Evolutionary conservation across 805 yeast species (phyloP), one percentile per base, ranked within the genome.

Genomic region (Starmera quercuum): DNA sequence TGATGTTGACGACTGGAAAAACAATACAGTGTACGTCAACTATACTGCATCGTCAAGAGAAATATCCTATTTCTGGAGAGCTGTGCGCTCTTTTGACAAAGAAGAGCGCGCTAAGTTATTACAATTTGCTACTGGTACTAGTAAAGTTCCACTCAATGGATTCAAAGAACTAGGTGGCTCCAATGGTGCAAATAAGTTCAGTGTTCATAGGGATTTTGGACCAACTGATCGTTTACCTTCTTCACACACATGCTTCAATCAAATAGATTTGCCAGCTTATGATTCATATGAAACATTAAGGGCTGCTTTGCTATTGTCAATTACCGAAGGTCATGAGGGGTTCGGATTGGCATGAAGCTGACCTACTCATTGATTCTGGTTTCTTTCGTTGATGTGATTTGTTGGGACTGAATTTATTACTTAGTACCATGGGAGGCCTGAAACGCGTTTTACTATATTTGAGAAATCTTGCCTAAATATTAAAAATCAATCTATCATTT

Each of bases 61-160:
- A 53, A 79, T 92, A 36, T 87, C 82, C 51, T 90, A 97, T 84
- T 92, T 92, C 61, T 92, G 99, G 99, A 70, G 97, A 53, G 95
- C 97, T 1, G 96, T 92, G 11, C 75, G 86, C 48, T 84, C 97
- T 1, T 92, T 92, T 60, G 96, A 86, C 49, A 73, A 73, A 13
- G 98, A 92, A 54, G 97, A 92, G 53, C 70, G 95, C 31, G 99
- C 98, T 7, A 88, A 87, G 53, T 62, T 92, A 43, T 63, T 92
- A 38, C 99, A 92, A 54, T 92, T 92, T 65, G 90, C 94, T 2
- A 92, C 99, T 0, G 99, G 99, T 39, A 90, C 99, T 0, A 80
- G 94, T 41, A 87, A 88, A 57, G 97, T 92, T 7, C 98, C 99
- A 17, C 66, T 88, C 41, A 83, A 83, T 49, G 99, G 99, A 2